Percentiles rank a stretch among this genome's conserved stretches.
These are phyloP conservation scores for Kwoniella shandongensis DNA, from an alignment of 768 basidiomycete genomes.

Conservation along the genomic window DNA sequence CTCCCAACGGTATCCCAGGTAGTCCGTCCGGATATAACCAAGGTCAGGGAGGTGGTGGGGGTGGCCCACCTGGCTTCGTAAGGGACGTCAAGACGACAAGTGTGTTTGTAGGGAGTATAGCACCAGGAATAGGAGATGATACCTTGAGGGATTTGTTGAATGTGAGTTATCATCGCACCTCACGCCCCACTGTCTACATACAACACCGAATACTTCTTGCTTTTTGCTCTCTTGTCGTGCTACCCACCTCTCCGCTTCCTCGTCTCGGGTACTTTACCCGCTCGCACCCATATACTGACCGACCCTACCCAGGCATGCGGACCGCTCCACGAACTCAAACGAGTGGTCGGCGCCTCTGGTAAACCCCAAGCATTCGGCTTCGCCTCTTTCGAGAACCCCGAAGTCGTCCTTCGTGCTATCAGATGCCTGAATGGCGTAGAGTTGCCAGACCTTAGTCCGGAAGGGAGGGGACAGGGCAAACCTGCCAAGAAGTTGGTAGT, in stretches of 20 bases:
- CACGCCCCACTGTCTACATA: neutral
- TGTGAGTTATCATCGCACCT: constrained; percentile 58
- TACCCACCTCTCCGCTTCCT: too few relatives aligned
- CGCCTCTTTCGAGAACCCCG: constrained; percentile 91
- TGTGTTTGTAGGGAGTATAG: constrained; percentile 92
- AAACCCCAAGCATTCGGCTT: constrained; percentile 97
- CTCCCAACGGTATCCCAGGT: constrained; percentile 1
- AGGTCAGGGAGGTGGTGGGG: constrained; percentile 4
- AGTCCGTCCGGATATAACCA: neutral
- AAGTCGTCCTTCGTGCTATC: constrained; percentile 77
- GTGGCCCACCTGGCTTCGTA: constrained; percentile 42
- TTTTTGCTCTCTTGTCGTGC: too few relatives aligned
- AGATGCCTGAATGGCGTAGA: constrained; percentile 65
- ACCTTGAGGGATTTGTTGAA: constrained; percentile 75
- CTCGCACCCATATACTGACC: too few relatives aligned
- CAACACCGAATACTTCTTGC: too few relatives aligned
- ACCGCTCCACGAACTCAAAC: constrained; percentile 82
- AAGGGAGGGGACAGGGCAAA: constrained; percentile 57
- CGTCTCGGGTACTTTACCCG: too few relatives aligned
- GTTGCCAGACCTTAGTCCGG: constrained; percentile 60
- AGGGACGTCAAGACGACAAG: constrained; percentile 62
- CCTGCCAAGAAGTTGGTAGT: constrained; percentile 68
- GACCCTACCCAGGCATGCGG: constrained; percentile 72
- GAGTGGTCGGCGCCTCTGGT: constrained; percentile 85
- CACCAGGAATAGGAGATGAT: constrained; percentile 80